Base-by-base conservation (phyloP, 2,329 filamentous ascomycete species). In the Colletotrichum sp. region DNA sequence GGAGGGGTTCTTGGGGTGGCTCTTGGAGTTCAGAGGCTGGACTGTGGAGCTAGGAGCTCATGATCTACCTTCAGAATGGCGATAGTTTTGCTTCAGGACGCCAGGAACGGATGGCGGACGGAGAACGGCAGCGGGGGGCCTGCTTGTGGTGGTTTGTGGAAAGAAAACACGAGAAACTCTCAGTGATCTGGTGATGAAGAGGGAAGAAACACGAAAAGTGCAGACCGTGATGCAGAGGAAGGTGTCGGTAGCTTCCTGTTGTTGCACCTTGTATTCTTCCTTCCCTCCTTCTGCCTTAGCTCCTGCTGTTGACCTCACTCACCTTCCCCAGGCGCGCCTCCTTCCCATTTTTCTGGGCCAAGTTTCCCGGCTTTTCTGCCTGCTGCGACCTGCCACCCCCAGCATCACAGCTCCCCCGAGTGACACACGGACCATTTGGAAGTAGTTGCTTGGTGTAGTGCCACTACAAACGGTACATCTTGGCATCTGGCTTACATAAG, bases 31-130 rank as follows among this genome's bases (percentile, higher is more conserved):
- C 25, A 28, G 61, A 34, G 64, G 70, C 65, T 60, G 56, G 64
- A 48, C 7, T 28, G 74, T 76, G 74, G 74, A 60, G 74, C 70
- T 69, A 69, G 74, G 74, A 76, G 74, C 52, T 74, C 25, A 74
- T 76, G 70, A 76, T 76, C 74, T 76, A 76, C 74, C 74, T 76
- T 76, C 48, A 73, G 74, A 62, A 74, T 69, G 32, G 73, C 69
- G 70, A 74, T 74, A 39, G 74, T 65, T 69, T 30, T 60, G 74
- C 70, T 76, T 76, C 74, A 74, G 70, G 43, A 32, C 58, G 58
- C 71, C 56, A 28, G 34, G 28, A 61, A 27, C 22, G 56, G 56
- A 16, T 7, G 66, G 36, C n/a, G 43, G 43, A 52, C 43, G 43
- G 43, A 52, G 43, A 13, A 52, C n/a, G 27, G 22, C 16, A 25